Base-by-base conservation (phyloP, 768 basidiomycete genomes). In the Hysterangium stoloniferum region DNA sequence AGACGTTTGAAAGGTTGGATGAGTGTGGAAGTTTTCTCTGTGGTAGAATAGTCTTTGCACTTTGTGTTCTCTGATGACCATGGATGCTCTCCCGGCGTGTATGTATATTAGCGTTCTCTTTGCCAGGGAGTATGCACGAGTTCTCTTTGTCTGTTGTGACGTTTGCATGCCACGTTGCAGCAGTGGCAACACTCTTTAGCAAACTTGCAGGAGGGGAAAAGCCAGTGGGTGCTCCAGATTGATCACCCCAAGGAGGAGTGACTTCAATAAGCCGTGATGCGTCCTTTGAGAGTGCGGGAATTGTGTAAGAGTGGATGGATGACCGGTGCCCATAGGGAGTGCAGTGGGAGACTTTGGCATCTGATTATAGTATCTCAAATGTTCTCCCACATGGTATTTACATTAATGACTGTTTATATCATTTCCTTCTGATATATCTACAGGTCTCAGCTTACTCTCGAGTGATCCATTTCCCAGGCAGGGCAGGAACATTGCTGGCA, bases 131-230 rank as follows among this genome's bases (percentile, higher is more conserved):
- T 11, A n/a, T 17, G 22, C 19, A 7, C 20, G 32, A 15, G 27
- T 49, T 49, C 13, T 40, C 48, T 36, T 49, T 49, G 29, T 8
- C n/a, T 4, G 22, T n/a, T n/a, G 20, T 22, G 19, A n/a, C 11
- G 27, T 42, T 40, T 13, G 15, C 41, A 9, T 35, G 36, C 4
- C 44, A 31, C 1, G 12, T 20, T 12, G 44, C 44, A 25, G 41
- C 41, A 20, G 37, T 20, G 11, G 49, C 29, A 20, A 51, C 49
- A 17, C 38, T 42, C 40, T 51, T 51, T 37, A 51, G 49, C 20
- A 51, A 25, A 32, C 49, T 51, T 25, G 49, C 7, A 1, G 49
- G 49, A 33, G 49, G 49, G 13, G 49, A 51, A 22, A 45, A 45
- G 20, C 41, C 22, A 25, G 41, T 42, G 15, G 28, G 28, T 24